Evolutionary conservation across 768 basidiomycete species (phyloP).

Genomic region (Multifurca ochricompacta): DNA sequence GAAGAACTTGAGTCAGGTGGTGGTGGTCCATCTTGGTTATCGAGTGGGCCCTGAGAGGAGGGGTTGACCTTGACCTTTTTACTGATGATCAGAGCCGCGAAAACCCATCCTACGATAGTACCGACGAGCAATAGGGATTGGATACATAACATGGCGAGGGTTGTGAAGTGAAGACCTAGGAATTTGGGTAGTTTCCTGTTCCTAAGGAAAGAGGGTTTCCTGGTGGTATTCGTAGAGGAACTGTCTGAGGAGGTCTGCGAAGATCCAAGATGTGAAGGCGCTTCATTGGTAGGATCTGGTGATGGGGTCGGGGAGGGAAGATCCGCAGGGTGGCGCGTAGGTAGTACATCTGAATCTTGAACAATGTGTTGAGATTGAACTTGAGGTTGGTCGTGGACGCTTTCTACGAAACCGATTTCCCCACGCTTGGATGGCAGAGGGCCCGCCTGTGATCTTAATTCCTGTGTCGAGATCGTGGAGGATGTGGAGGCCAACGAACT

Average conservation of each 20-base stretch:
- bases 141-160: slow-evolving; percentile 35
- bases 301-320: slow-evolving; percentile 22
- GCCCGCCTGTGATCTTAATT: slow-evolving; percentile 43
- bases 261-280: not conserved
- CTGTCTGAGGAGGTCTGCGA: slow-evolving; percentile 7
- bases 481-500: slow-evolving; percentile 15
- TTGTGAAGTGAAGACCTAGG: slow-evolving; percentile 39
- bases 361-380: slow-evolving; percentile 2
- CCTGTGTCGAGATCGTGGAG: slow-evolving; percentile 19
- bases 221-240: slow-evolving; percentile 25
- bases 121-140: slow-evolving; percentile 36
- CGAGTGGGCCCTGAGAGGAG: not conserved
- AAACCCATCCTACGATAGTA: slow-evolving; percentile 50
- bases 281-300: not conserved
- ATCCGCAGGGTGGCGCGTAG: slow-evolving; percentile 46
- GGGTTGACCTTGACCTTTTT: slow-evolving; percentile 15
- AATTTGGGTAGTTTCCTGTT: slow-evolving; percentile 32
- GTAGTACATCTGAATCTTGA: slow-evolving; percentile 24
- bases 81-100: slow-evolving; percentile 27
- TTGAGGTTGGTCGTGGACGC: slow-evolving; percentile 26
- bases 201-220: slow-evolving; percentile 33
- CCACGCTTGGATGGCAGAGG: slow-evolving; percentile 58
- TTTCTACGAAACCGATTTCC: slow-evolving; percentile 55
- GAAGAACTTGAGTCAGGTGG: slow-evolving; percentile 17
- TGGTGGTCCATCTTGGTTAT: not conserved